Percentiles rank a stretch among this genome's conserved stretches.
Conservation (phyloP, 2,329 filamentous ascomycete genomes). For the Curvularia hawaiiensis region DNA sequence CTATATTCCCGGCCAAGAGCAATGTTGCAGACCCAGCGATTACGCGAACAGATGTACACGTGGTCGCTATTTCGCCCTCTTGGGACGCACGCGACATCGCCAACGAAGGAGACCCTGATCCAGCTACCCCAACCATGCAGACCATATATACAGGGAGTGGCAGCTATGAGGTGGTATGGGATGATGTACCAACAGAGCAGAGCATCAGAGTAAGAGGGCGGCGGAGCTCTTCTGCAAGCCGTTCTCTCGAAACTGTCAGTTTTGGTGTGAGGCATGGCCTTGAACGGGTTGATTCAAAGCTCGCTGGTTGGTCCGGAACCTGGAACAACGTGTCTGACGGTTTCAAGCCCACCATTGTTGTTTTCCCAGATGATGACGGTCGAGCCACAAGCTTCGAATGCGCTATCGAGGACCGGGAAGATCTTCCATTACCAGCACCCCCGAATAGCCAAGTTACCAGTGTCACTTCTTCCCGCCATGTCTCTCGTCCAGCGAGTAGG, state of each 20-base stretch:
- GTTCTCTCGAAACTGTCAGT: conserved; percentile 20
- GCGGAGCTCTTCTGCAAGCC: conserved; percentile 30
- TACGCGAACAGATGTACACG: conserved; percentile 44
- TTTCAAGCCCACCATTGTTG: conserved; percentile 34
- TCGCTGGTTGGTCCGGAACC: conserved; percentile 37
- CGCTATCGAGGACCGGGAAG: conserved; percentile 29
- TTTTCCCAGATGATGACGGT: conserved; percentile 37
- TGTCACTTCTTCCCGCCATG: conserved; percentile 21
- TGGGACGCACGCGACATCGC: conserved; percentile 5
- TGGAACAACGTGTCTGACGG: conserved; percentile 19
- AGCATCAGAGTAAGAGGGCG: conserved; percentile 5
- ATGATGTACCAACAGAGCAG: conserved; percentile 29
- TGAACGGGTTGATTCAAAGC: conserved; percentile 39
- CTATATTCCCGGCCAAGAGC: conserved; percentile 24
- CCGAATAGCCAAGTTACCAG: conserved; percentile 41
- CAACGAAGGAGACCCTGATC: conserved; percentile 15
- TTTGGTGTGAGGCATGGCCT: conserved; percentile 28
- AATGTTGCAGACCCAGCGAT: conserved; percentile 33
- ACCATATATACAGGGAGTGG: conserved; percentile 36
- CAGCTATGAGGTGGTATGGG: conserved; percentile 42
- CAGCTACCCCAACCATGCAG: conserved; percentile 43
- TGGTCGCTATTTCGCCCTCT: conserved; percentile 36
- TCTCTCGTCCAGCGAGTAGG: conserved; percentile 30
- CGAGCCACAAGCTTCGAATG: conserved; percentile 14
- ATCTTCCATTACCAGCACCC: conserved; percentile 26